A percentile compares a stretch with the other conserved stretches of the same genome.
These are phyloP conservation scores for Berkeleyomyces rouxiae DNA, from an alignment of 2,329 filamentous ascomycete species.

Conservation along the genomic window DNA sequence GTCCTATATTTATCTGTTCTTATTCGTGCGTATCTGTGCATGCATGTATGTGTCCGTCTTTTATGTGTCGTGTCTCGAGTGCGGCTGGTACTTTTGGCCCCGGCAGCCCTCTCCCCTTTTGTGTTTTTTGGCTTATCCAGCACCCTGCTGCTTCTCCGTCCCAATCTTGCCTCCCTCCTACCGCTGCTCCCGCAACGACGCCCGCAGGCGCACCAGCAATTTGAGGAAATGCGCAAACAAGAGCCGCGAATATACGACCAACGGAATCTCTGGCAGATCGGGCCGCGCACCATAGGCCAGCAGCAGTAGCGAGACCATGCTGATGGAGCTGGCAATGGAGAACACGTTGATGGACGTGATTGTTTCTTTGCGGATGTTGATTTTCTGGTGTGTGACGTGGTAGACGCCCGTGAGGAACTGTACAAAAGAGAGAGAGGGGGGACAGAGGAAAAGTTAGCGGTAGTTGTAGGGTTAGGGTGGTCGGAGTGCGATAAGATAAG, in stretches of 20 bases:
- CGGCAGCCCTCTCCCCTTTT: too few relatives aligned
- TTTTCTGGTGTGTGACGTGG: conserved; percentile 60
- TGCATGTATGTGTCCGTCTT: not conserved
- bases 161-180: too few relatives aligned
- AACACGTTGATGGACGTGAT: conserved; percentile 63
- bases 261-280: conserved; percentile 43
- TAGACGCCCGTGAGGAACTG: conserved; percentile 59
- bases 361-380: conserved; percentile 66
- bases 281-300: conserved; percentile 48
- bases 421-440: not conserved
- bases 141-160: not conserved
- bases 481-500: not conserved
- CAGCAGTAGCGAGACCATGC: conserved; percentile 51
- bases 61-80: not conserved
- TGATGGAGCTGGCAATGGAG: conserved; percentile 59
- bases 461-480: not conserved
- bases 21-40: too few relatives aligned
- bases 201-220: conserved; percentile 19
- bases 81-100: too few relatives aligned
- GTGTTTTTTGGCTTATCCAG: not conserved
- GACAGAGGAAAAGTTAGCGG: not conserved
- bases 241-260: conserved; percentile 27
- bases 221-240: conserved; percentile 22
- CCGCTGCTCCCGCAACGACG: conserved; percentile 15
- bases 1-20: too few relatives aligned